Evolutionary conservation across 169 alveolate genomes (phyloP), one percentile per base, ranked within the genome.

Genomic region (Neospora caninum): DNA sequence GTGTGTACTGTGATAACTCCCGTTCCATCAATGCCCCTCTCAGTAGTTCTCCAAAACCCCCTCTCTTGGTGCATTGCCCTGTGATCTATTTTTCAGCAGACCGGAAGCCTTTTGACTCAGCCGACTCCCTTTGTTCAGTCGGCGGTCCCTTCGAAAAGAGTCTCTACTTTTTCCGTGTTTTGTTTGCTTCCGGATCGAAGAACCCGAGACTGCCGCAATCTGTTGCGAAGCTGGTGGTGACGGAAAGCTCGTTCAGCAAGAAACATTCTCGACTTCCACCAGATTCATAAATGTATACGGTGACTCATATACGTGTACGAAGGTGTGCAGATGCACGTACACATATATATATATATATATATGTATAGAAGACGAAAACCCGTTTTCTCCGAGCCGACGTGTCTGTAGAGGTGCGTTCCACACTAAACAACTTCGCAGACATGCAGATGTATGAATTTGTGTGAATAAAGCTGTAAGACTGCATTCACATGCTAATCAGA

Each of bases 271-370:
- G 58, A 49, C 58, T 13, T 49, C 58, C 13, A n/a, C n/a, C 58
- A 13, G 22, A 49, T 49, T 49, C 58, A 49, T 4, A 49, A 49
- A 49, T 49, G 25, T 22, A 34, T 20, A 34, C 82, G n/a, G n/a
- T 4, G 82, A 7, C 82, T 27, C 41, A 31, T 69, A 10, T 27
- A 4, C 7, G 38, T 69, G n/a, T 31, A 27, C 82, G 16, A 10
- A 34, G 38, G 2, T 27, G 7, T 34, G 45, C 41, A 84, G 16
- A 42, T 42, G 70, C 41, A 84, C 70, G 29, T 27, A 84, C 10
- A 84, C 41, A 84, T 42, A 25, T 84, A 84, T 25, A 84, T 84
- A 84, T 42, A 84, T 84, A 84, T 43, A 13, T 84, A 80, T 31
- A 78, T 78, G 22, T 78, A 78, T 31, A 78, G 39, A 13, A 13